These are phyloP conservation scores for Colletotrichum musicola DNA, from an alignment of 2,329 filamentous ascomycete species.

Conservation along the genomic window DNA sequence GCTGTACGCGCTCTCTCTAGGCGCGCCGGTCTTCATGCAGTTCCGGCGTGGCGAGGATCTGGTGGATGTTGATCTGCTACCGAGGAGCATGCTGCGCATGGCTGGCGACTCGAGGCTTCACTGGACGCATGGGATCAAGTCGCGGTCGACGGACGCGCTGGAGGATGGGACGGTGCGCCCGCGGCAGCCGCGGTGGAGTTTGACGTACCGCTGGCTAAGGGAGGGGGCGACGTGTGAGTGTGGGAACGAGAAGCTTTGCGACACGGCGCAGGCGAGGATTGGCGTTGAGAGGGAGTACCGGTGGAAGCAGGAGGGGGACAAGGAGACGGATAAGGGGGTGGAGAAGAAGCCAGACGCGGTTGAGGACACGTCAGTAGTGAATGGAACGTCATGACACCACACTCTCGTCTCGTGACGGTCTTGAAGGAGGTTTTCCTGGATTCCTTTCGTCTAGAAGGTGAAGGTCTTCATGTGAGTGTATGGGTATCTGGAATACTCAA, in stretches of 20 bases:
- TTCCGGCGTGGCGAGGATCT: slow-evolving; percentile 46
- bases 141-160: slow-evolving; percentile 64
- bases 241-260: slow-evolving; percentile 62
- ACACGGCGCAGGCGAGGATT: slow-evolving; percentile 60
- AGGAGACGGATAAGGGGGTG: slow-evolving; percentile 3
- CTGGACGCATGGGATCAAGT: slow-evolving; percentile 68
- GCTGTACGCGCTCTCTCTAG: slow-evolving; percentile 59
- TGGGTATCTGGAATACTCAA: too few species aligned
- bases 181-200: slow-evolving; percentile 63
- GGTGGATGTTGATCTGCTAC: slow-evolving; percentile 60
- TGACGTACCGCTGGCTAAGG: slow-evolving; percentile 67
- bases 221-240: slow-evolving; percentile 62
- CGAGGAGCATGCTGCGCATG: slow-evolving; percentile 65
- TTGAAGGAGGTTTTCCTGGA: too few species aligned
- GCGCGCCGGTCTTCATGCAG: slow-evolving; percentile 58
- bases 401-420: neutral
- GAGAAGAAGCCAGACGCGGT: neutral
- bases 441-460: neutral
- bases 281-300: slow-evolving; percentile 64
- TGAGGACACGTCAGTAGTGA: neutral
- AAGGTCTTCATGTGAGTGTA: too few species aligned
- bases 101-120: slow-evolving; percentile 62
- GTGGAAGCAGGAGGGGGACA: slow-evolving; percentile 54
- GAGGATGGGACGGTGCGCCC: slow-evolving; percentile 58
- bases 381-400: neutral